Evolutionary conservation across 139 green algal genomes (phyloP).

Genomic region (Marvania coccoides): DNA sequence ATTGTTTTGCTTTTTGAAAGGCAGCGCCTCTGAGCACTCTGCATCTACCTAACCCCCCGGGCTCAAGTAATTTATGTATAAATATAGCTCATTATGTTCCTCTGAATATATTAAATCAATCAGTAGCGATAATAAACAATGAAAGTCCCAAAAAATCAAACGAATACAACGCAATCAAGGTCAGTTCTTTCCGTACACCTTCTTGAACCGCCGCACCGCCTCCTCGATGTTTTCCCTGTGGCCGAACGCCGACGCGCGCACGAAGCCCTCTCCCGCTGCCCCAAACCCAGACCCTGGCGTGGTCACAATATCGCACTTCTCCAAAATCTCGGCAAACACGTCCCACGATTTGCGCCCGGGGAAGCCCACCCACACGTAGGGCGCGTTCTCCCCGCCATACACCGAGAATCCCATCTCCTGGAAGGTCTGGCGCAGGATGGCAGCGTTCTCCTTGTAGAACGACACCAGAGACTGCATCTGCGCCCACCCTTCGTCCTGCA

Average conservation of each 20-base stretch:
- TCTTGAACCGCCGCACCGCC: constrained; percentile 68
- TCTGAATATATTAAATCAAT: too few species aligned
- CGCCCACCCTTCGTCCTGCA: constrained; percentile 71
- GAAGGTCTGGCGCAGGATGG: constrained; percentile 84
- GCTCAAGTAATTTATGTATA: too few species aligned
- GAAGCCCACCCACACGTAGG: constrained; percentile 99
- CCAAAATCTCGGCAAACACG: constrained; percentile 93
- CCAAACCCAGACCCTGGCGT: constrained; percentile 96
- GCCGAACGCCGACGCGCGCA: constrained; percentile 91
- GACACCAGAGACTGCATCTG: constrained; percentile 79
- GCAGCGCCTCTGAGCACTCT: too few species aligned
- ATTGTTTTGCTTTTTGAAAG: too few species aligned
- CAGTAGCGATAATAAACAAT: neutral
- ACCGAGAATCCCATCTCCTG: constrained; percentile 89
- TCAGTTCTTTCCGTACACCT: constrained; percentile 46
- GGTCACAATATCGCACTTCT: constrained; percentile 95
- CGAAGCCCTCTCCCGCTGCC: constrained; percentile 92
- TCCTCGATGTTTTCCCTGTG: constrained; percentile 75
- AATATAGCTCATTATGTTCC: too few species aligned
- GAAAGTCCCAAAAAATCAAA: neutral
- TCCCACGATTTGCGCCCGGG: constrained; percentile 83
- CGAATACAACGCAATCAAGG: too few species aligned
- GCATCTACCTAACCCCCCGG: too few species aligned
- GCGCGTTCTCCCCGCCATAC: constrained; percentile 88
- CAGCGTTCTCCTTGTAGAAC: constrained; percentile 99